phyloP scores from a whole-genome alignment of 225 moss, liverwort and hornwort genomes.

The Rhytidiadelphus loreus region DNA sequence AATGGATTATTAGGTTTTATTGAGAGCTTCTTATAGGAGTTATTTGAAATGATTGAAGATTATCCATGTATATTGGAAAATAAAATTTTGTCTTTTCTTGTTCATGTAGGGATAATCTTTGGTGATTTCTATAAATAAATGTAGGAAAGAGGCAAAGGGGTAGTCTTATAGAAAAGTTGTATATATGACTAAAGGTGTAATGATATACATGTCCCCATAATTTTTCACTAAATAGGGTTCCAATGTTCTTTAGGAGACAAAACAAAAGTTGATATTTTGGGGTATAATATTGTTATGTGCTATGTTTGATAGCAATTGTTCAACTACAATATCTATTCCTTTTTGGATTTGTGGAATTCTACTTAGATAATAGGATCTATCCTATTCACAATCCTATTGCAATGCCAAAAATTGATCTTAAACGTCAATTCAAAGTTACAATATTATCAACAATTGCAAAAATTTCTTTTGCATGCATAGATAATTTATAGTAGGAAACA shows the following conservation, averaged over 20 bases:
- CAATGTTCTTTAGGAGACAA: too few species aligned
- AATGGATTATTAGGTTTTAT: background rate
- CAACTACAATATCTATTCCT: background rate
- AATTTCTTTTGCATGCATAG: background rate
- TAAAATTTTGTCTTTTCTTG: too few species aligned
- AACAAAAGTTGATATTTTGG: background rate
- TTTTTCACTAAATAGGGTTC: background rate
- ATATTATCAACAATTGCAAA: background rate
- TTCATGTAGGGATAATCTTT: background rate
- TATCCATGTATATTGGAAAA: accelerated
- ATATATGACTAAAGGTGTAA: background rate
- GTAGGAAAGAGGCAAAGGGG: too few species aligned
- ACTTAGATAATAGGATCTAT: background rate
- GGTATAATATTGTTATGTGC: too few species aligned
- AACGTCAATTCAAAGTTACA: background rate
- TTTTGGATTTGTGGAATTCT: background rate
- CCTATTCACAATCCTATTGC: too few species aligned
- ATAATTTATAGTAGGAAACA: background rate
- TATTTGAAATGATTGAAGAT: accelerated
- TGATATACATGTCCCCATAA: background rate
- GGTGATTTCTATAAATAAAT: background rate
- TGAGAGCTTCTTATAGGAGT: too few species aligned
- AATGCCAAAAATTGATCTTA: background rate
- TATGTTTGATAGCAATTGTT: background rate
- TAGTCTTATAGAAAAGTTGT: background rate